Base-by-base conservation (phyloP, 2,329 filamentous ascomycete genomes). In the Furcasterigmium sp. region DNA sequence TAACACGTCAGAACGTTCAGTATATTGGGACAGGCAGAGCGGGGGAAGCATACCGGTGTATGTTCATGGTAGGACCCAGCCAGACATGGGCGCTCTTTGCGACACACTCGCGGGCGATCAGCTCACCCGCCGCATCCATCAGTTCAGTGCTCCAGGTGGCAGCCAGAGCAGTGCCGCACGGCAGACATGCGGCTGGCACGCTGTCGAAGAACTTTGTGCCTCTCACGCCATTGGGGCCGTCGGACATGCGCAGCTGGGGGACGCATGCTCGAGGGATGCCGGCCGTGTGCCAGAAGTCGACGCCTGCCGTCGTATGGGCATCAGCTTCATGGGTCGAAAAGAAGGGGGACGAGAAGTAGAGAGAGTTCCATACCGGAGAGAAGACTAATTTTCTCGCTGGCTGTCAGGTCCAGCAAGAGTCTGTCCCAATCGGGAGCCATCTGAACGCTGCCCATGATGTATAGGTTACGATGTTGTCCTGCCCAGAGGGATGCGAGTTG, bases 71-170 rank as follows among this genome's bases (percentile, higher is more conserved):
- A 4, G 85, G 85, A 7, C 84, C 85, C 13, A 88, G 70, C 50
- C 84, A 76, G 9, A 87, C 73, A 56, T 88, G 82, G n/a, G 84
- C 72, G 46, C 84, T 84, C 64, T 89, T 89, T 42, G 53, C 48
- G 3, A 48, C 51, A 2, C 51, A 53, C 28, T 59, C 42, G 10
- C 32, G 17, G 4, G 44, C 50, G 15, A 52, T 75, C 41, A 67
- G 67, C 49, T 57, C 62, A 26, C 76, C 76, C 15, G 73, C 69
- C 52, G 72, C 61, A 37, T 73, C 64, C 2, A 80, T 65, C 9
- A 82, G 68, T 6, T 68, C 58, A 23, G 64, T 60, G 57, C 82
- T 78, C 56, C 76, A 82, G 19, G 78, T 81, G 5, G 78, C 68
- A 21, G 73, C 78, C 6, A 82, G 65, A 2, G 67, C 73, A 0